A percentile compares a stretch with the other conserved stretches of the same genome.
Evolutionary conservation across 225 moss, liverwort and hornwort genomes (phyloP).

Genomic region (Rhytidiadelphus loreus): DNA sequence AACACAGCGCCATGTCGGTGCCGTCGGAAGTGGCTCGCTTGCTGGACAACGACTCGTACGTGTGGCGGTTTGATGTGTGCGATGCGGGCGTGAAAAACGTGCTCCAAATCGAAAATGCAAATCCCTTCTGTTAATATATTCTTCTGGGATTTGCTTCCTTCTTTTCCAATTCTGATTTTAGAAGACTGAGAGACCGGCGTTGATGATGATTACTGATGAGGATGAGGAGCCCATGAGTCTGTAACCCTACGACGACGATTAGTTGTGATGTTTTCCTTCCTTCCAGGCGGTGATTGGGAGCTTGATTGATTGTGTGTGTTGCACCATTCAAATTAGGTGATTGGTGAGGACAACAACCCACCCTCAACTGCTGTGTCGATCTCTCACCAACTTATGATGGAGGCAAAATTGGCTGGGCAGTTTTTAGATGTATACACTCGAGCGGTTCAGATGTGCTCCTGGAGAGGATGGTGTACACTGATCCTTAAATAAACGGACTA

Average conservation of each 20-base stretch:
- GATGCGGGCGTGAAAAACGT: constrained; percentile 33
- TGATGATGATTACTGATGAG: not conserved
- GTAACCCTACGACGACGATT: not conserved
- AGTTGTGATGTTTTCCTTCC: not conserved
- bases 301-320: not conserved
- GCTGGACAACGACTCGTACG: constrained; percentile 24
- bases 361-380: constrained; percentile 4
- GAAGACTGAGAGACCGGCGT: not conserved
- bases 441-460: constrained; percentile 11
- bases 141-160: constrained; percentile 19
- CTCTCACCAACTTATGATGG: not conserved
- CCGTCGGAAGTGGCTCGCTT: constrained; percentile 34
- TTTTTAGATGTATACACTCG: constrained; percentile 11
- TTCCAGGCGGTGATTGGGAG: constrained; percentile 26
- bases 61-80: constrained; percentile 49
- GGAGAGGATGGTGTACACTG: constrained; percentile 2
- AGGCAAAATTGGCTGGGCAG: constrained; percentile 11
- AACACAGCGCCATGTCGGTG: constrained; percentile 29
- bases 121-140: constrained; percentile 51
- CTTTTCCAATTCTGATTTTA: not conserved
- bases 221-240: constrained; percentile 34
- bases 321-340: constrained; percentile 13
- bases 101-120: constrained; percentile 30
- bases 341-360: constrained; percentile 5
- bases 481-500: constrained; percentile 37